Percentiles rank a stretch among this genome's conserved stretches.
Evolutionary conservation across 768 basidiomycete species (phyloP).

Genomic region (Termitomyces heimii): DNA sequence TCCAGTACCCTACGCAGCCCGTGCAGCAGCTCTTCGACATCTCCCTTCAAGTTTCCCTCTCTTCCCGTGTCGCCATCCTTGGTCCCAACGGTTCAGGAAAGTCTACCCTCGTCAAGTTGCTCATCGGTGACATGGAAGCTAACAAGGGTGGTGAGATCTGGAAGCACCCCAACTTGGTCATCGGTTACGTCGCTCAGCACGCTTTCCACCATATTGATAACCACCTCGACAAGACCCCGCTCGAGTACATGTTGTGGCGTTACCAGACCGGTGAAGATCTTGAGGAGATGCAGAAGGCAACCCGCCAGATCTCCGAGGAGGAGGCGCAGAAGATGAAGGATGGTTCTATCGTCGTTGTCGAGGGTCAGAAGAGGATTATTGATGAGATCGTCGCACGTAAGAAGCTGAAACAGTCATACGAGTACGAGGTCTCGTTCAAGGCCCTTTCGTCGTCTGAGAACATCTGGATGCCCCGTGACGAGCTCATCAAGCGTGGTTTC

Average conservation of each 20-base stretch:
- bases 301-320: conserved; percentile 79
- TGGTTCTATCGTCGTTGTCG: conserved; percentile 76
- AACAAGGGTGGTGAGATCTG: conserved; percentile 97
- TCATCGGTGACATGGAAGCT: conserved; percentile 94
- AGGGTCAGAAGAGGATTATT: conserved; percentile 92
- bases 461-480: conserved; percentile 95
- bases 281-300: conserved; percentile 94
- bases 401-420: conserved; percentile 99
- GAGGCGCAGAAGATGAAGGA: conserved; percentile 97
- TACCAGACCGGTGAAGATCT: conserved; percentile 99
- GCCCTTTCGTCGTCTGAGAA: conserved; percentile 94
- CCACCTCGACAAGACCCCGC: conserved; percentile 97
- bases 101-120: conserved; percentile 93
- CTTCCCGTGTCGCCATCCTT: conserved; percentile 96
- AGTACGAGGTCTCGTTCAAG: conserved; percentile 98
- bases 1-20: conserved; percentile 87
- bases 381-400: conserved; percentile 89
- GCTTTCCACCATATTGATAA: conserved; percentile 99
- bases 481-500: conserved; percentile 95
- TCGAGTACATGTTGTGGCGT: conserved; percentile 99
- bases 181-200: conserved; percentile 98
- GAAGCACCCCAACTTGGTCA: conserved; percentile 99
- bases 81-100: conserved; percentile 99
- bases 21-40: conserved; percentile 93
- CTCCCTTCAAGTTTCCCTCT: conserved; percentile 93